Conservation (phyloP, 306 rosid genomes). For the Pueraria montana region DNA sequence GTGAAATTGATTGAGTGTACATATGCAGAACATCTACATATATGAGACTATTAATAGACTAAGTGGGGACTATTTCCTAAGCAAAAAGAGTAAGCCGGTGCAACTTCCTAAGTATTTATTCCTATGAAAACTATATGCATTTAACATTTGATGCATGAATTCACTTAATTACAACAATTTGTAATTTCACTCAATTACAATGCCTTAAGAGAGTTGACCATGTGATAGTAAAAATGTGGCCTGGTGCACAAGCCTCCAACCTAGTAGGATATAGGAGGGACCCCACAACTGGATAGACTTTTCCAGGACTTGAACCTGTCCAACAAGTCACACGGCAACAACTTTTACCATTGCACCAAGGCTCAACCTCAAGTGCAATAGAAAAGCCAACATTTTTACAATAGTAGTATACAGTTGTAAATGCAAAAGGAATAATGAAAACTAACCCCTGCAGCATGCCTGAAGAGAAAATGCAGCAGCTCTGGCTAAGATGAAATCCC, state of each 20-base stretch:
- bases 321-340: background rate
- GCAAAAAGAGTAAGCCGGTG: background rate
- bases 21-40: background rate
- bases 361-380: background rate
- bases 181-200: conserved; percentile 27
- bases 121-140: background rate
- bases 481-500: conserved; percentile 67
- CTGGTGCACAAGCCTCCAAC: background rate
- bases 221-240: background rate
- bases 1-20: background rate
- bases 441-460: conserved; percentile 87
- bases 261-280: background rate
- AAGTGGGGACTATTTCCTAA: background rate
- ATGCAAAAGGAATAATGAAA: conserved; percentile 28
- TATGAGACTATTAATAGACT: background rate
- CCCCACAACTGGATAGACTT: background rate
- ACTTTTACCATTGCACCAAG: background rate
- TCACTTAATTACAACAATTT: conserved; percentile 4
- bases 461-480: conserved; percentile 79
- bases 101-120: background rate
- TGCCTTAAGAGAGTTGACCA: conserved; percentile 27
- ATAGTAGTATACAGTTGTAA: conserved; percentile 23
- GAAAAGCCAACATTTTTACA: conserved; percentile 23
- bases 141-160: background rate
- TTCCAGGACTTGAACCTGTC: background rate